Evolutionary conservation across 176 grass and related monocot genomes (phyloP).

Genomic region (Oryza coarctata): DNA sequence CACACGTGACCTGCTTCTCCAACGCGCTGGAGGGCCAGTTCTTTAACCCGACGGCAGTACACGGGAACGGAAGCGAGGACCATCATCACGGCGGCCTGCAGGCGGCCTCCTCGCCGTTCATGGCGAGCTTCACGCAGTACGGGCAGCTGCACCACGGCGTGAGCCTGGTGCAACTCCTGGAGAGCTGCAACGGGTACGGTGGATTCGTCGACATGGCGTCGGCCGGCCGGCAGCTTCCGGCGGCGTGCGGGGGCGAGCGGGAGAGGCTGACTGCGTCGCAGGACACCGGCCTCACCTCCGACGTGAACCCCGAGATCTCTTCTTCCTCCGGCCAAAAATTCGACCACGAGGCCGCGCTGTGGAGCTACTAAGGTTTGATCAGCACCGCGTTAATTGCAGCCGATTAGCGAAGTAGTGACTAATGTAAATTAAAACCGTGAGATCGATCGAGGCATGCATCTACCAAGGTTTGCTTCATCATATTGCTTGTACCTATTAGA

Average conservation of each 20-base stretch:
- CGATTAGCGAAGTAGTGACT: neutral
- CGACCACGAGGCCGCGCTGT: constrained; percentile 39
- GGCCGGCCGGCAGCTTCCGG: neutral
- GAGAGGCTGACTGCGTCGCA: constrained; percentile 46
- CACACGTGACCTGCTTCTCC: constrained; percentile 98
- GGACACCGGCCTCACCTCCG: constrained; percentile 64
- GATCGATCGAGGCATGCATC: constrained; percentile 12
- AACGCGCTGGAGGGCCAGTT: constrained; percentile 55
- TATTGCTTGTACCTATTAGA: neutral
- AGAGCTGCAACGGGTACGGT: constrained; percentile 30
- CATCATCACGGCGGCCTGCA: neutral
- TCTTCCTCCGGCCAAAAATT: constrained; percentile 52
- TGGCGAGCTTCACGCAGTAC: constrained; percentile 27
- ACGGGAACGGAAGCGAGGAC: neutral
- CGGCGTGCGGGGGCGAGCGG: constrained; percentile 25
- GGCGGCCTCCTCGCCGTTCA: constrained; percentile 5
- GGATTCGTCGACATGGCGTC: neutral
- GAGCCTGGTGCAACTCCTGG: constrained; percentile 62
- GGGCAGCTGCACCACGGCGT: constrained; percentile 30
- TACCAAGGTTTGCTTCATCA: neutral
- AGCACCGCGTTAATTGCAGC: neutral
- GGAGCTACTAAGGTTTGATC: constrained; percentile 39
- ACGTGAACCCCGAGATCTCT: constrained; percentile 64
- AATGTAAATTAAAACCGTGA: constrained; percentile 41
- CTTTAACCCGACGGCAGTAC: constrained; percentile 23